Conservation (phyloP, 805 yeast species). For the Candida hungchunana region DNA sequence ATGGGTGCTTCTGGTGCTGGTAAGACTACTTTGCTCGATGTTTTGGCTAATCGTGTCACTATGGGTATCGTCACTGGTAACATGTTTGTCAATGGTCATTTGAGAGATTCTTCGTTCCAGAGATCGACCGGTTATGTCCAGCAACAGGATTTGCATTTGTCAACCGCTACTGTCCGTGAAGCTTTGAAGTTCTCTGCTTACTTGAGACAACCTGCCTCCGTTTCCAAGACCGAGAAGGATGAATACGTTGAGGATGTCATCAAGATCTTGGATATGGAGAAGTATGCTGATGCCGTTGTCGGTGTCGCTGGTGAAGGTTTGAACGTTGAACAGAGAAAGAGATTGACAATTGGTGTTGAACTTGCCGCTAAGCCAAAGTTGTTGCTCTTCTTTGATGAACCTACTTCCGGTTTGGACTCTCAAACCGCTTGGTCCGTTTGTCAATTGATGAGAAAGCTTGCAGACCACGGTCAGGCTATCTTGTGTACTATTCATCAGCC, state of each 20-base stretch:
- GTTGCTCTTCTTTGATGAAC: constrained; percentile 60
- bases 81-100: constrained; percentile 59
- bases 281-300: constrained; percentile 67
- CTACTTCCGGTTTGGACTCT: constrained; percentile 66
- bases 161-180: constrained; percentile 66
- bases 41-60: constrained; percentile 65
- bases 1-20: constrained; percentile 84
- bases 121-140: constrained; percentile 57
- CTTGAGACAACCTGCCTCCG: constrained; percentile 56
- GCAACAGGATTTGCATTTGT: constrained; percentile 70
- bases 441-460: constrained; percentile 54
- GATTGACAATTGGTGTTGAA: constrained; percentile 63
- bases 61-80: constrained; percentile 70
- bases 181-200: constrained; percentile 64
- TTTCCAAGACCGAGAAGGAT: constrained; percentile 51
- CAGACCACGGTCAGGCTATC: constrained; percentile 59
- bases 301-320: constrained; percentile 73
- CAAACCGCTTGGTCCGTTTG: constrained; percentile 67
- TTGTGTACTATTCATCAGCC: constrained; percentile 83
- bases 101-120: constrained; percentile 58
- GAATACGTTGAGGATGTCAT: constrained; percentile 64
- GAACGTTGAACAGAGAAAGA: constrained; percentile 62
- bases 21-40: constrained; percentile 69
- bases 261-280: constrained; percentile 56
- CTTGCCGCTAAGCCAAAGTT: constrained; percentile 61